phyloP scores from a whole-genome alignment of 2,329 filamentous ascomycete genomes.

The Aureobasidium sp. region DNA sequence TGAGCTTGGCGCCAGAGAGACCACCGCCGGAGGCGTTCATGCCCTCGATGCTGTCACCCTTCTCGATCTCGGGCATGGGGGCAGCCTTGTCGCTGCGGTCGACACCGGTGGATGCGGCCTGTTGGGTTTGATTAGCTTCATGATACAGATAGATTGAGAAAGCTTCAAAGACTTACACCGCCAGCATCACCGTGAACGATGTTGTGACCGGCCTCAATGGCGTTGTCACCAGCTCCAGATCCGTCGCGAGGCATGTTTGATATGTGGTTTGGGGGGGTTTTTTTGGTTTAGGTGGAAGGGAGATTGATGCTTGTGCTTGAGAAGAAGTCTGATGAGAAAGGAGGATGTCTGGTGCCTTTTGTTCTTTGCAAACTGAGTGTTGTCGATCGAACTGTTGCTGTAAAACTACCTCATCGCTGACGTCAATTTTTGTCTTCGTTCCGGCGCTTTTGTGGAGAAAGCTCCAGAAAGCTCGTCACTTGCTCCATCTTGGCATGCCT shows the following conservation, averaged over 20 bases:
- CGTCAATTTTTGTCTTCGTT: not conserved
- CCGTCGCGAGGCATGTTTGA: conserved; percentile 32
- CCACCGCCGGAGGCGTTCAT: conserved; percentile 28
- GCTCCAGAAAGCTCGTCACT: conserved; percentile 7
- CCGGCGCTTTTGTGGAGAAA: not conserved
- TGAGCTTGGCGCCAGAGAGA: conserved; percentile 58
- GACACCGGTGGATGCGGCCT: conserved; percentile 20
- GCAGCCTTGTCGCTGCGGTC: conserved; percentile 32
- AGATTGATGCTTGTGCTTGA: not conserved
- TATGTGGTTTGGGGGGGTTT: conserved; percentile 12
- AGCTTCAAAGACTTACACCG: conserved; percentile 21
- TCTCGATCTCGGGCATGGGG: conserved; percentile 29
- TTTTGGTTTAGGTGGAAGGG: no score
- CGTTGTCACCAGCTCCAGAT: conserved; percentile 32
- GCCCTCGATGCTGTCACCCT: conserved; percentile 29
- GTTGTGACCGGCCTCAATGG: conserved; percentile 28
- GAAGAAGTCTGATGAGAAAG: not conserved
- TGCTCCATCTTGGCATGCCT: not conserved
- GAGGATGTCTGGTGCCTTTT: not conserved
- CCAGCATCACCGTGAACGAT: conserved; percentile 29
- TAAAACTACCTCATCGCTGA: conserved; percentile 1
- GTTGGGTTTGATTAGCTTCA: not conserved
- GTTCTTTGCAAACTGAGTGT: not conserved
- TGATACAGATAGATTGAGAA: not conserved
- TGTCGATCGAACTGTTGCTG: not conserved